These are phyloP conservation scores for Nepenthes alata DNA, from an alignment of 179 eudicot genomes.

Conservation along the genomic window DNA sequence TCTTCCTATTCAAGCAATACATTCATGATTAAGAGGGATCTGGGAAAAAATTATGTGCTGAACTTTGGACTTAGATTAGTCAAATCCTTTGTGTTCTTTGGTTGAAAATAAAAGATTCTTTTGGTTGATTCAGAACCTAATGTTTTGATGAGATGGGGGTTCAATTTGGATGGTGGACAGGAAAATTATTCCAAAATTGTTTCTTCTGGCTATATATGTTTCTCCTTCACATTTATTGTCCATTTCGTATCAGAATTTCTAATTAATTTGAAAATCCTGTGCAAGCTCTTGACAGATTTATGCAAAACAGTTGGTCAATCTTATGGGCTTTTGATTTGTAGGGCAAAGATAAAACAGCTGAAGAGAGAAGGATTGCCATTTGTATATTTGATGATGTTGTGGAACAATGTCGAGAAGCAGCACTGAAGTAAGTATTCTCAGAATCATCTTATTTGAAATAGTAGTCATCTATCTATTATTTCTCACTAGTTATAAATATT, in stretches of 20 bases:
- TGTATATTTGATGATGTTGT: slow-evolving; percentile 35
- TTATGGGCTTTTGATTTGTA: slow-evolving; percentile 3
- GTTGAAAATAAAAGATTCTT: too few relatives aligned
- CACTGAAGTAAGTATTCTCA: slow-evolving; percentile 18
- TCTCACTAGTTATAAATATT: slow-evolving; percentile 1
- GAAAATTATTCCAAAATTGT: too few relatives aligned
- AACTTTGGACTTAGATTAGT: too few relatives aligned
- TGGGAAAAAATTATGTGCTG: too few relatives aligned
- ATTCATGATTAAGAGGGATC: too few relatives aligned
- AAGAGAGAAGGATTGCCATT: slow-evolving; percentile 39
- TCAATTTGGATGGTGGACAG: too few relatives aligned
- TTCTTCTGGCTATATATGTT: too few relatives aligned
- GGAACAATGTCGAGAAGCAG: slow-evolving; percentile 35
- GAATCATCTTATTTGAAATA: not conserved
- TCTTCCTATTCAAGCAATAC: too few relatives aligned
- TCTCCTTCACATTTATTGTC: too few relatives aligned
- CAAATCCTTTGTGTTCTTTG: too few relatives aligned
- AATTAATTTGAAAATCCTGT: not conserved
- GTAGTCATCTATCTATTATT: not conserved
- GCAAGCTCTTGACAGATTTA: not conserved
- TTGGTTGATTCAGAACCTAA: too few relatives aligned
- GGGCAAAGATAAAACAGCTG: slow-evolving; percentile 40
- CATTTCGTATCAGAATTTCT: not conserved
- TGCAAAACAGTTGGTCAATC: not conserved
- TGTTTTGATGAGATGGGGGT: too few relatives aligned